Evolutionary conservation across 1,284 basidiomycete species (phyloP), one percentile per base, ranked within the genome.

Genomic region (Irpex sp.): DNA sequence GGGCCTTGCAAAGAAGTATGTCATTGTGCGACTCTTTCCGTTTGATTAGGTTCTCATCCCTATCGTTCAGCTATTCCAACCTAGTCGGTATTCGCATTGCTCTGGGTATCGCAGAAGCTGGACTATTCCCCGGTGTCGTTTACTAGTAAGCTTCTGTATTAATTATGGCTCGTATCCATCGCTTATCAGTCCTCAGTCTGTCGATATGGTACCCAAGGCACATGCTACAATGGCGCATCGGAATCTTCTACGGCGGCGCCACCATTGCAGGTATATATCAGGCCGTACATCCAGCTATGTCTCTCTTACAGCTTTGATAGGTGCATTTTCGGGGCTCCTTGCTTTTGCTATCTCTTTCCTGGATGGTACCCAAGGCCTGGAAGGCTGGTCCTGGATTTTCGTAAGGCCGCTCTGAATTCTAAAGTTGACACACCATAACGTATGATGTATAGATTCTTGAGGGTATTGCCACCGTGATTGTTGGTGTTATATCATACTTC

Each of bases 21-120:
- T 6, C 37, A 17, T 8, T 26, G 1, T n/a, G 21, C 34, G 5
- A 7, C 48, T 11, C 26, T 11, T 19, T 2, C 2, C 47, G 26
- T n/a, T 7, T 11, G 31, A 21, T 26, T 55, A 13, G 26, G 3
- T 3, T 26, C 37, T 13, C 13, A 31, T 17, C 9, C 2, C 15
- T 48, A 11, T 55, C 49, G 55, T 51, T 8, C 62, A 88, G 85
- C 58, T 89, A 86, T 68, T 81, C 80, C 21, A 82, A 89, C 69
- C 80, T 89, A 3, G 81, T 88, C 11, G 87, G 82, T 17, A 79
- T 78, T 8, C 84, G 85, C 34, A 78, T 86, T 5, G 84, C 78
- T 62, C 81, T 91, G 1, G 89, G 90, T 2, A 71, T 90, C 0
- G 82, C 87, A 0, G 89, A 92, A 72, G 85, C 87, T 5, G 89